Evolutionary conservation across 2,329 filamentous ascomycete species (phyloP).

Genomic region (Lasiodiplodia citricola): DNA sequence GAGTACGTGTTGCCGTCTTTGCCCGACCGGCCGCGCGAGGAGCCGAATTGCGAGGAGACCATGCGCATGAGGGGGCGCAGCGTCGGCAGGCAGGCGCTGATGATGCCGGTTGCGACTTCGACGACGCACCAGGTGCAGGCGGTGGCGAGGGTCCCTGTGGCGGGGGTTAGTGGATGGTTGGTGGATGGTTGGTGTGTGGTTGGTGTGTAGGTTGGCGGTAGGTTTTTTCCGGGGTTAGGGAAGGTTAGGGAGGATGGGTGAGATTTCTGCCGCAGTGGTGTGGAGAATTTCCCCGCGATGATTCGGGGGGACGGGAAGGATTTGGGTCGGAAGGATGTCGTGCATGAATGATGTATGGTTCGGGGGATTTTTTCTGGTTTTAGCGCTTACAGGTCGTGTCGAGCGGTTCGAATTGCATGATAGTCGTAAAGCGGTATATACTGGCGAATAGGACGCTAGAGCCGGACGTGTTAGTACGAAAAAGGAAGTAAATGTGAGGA

Average conservation of each 20-base stretch:
- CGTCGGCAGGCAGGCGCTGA: constrained; percentile 30
- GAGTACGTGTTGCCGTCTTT: not conserved
- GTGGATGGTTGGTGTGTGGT: too few species aligned
- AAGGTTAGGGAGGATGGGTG: not conserved
- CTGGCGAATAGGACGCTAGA: constrained; percentile 31
- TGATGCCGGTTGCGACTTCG: constrained; percentile 30
- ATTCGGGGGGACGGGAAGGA: too few species aligned
- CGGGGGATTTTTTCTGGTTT: not conserved
- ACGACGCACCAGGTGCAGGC: constrained; percentile 31
- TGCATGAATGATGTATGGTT: too few species aligned
- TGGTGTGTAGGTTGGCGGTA: too few species aligned
- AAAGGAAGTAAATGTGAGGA: too few species aligned
- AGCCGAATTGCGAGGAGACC: constrained; percentile 28
- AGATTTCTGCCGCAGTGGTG: too few species aligned
- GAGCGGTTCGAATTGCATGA: constrained; percentile 29
- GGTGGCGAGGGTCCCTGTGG: constrained; percentile 26
- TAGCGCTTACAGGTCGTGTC: constrained; percentile 27
- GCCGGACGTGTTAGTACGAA: not conserved
- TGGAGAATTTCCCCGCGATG: too few species aligned
- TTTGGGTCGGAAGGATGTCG: too few species aligned
- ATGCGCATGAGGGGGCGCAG: constrained; percentile 30
- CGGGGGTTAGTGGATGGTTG: too few species aligned
- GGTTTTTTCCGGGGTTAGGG: not conserved
- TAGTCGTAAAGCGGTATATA: constrained; percentile 30
- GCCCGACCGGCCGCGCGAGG: not conserved